Evolutionary conservation across 768 basidiomycete genomes (phyloP).

Genomic region (Tylopilus subfusipes): DNA sequence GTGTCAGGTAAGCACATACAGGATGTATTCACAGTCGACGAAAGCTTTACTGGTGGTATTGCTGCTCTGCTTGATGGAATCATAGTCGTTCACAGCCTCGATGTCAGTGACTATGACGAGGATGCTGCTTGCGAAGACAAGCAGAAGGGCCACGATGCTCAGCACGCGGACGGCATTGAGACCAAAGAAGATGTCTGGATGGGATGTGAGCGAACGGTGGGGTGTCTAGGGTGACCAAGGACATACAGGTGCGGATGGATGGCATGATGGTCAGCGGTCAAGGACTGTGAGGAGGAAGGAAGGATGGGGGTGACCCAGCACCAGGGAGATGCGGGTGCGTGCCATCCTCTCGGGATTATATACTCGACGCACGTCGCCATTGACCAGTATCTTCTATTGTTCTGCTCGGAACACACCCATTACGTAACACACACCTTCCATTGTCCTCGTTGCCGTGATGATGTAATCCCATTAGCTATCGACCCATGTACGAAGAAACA

Average conservation of each 20-base stretch:
- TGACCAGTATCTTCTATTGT: conserved; percentile 28
- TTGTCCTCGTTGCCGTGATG: conserved; percentile 21
- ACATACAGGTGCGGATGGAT: conserved; percentile 45
- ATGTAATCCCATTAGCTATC: not conserved
- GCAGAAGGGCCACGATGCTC: conserved; percentile 73
- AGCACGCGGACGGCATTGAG: conserved; percentile 77
- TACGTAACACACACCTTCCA: conserved; percentile 22
- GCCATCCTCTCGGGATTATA: conserved; percentile 17
- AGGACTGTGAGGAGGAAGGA: conserved; percentile 16
- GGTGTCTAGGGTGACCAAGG: not conserved
- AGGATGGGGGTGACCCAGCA: conserved; percentile 31
- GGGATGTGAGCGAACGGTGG: not conserved
- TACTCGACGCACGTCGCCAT: conserved; percentile 14
- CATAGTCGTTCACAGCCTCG: conserved; percentile 67
- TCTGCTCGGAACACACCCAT: conserved; percentile 15
- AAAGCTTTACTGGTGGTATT: conserved; percentile 32
- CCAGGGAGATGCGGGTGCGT: conserved; percentile 15
- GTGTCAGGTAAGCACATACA: conserved; percentile 41
- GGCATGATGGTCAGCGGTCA: conserved; percentile 21
- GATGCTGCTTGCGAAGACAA: conserved; percentile 79
- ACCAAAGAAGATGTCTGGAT: conserved; percentile 60
- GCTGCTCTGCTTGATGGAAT: conserved; percentile 37
- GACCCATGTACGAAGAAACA: not conserved
- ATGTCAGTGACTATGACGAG: conserved; percentile 71
- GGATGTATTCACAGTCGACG: conserved; percentile 72